These are phyloP conservation scores for Mollisia scopiformis DNA, from an alignment of 2,329 filamentous ascomycete genomes.

Conservation along the genomic window DNA sequence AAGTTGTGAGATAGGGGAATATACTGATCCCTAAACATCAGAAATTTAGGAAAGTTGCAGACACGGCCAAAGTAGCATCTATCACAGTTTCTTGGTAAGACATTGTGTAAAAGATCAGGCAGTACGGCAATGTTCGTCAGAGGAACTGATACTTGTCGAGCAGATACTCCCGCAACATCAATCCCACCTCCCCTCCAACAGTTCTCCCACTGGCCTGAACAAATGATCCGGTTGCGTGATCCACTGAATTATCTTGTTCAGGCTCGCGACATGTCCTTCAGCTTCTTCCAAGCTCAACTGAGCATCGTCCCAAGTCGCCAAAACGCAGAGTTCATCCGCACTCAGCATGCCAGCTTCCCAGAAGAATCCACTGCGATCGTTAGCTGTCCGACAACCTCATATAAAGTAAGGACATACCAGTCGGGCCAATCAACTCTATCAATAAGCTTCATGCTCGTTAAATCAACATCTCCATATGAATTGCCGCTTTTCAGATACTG, in stretches of 20 bases:
- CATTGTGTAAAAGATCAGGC: too few relatives aligned
- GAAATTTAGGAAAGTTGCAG: too few relatives aligned
- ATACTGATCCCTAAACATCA: too few relatives aligned
- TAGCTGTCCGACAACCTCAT: not conserved
- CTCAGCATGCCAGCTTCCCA: constrained; percentile 3
- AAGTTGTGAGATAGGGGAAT: too few relatives aligned
- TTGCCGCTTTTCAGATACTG: not conserved
- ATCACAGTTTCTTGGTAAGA: too few relatives aligned
- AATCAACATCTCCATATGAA: not conserved
- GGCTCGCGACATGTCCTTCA: not conserved
- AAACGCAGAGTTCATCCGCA: not conserved
- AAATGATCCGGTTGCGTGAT: not conserved
- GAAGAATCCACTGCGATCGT: constrained; percentile 1
- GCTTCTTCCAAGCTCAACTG: not conserved
- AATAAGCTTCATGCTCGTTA: not conserved
- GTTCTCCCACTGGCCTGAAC: not conserved
- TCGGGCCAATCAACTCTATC: constrained; percentile 9
- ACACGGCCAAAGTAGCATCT: too few relatives aligned
- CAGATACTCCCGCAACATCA: too few relatives aligned
- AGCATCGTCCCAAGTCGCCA: constrained; percentile 1
- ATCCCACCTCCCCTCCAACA: not conserved
- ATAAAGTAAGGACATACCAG: not conserved
- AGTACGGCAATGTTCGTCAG: too few relatives aligned
- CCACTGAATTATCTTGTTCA: not conserved
- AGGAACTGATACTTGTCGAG: too few relatives aligned